Percentiles rank a stretch among this genome's conserved stretches.
phyloP scores from a whole-genome alignment of 2,329 filamentous ascomycete species.

The Ceratocystis alfenasii region DNA sequence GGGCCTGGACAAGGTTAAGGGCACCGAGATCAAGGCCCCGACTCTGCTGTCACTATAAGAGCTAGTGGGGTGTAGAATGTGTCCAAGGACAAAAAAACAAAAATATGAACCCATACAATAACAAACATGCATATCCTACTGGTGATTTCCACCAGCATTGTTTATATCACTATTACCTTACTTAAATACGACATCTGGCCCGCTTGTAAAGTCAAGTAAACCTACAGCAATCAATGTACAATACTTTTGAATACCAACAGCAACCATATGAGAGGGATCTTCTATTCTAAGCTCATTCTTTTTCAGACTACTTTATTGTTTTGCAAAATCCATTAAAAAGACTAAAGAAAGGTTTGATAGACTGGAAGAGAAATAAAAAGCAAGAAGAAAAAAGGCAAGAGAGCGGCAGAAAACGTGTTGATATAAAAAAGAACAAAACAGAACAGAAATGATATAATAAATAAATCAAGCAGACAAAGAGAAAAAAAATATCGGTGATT shows the following conservation, averaged over 20 bases:
- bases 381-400: slow-evolving; percentile 10
- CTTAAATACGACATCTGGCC: background rate
- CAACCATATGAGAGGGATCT: background rate
- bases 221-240: background rate
- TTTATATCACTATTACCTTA: background rate
- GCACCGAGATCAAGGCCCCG: slow-evolving; percentile 42
- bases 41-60: slow-evolving; percentile 32
- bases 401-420: background rate
- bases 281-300: background rate
- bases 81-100: background rate
- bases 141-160: background rate
- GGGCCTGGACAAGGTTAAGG: slow-evolving; percentile 45
- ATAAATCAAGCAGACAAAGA: background rate
- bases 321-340: slow-evolving; percentile 10
- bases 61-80: background rate
- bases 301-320: background rate
- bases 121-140: background rate
- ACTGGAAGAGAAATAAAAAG: slow-evolving; percentile 10
- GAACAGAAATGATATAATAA: slow-evolving; percentile 7
- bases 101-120: background rate
- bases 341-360: slow-evolving; percentile 4
- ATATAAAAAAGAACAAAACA: slow-evolving; percentile 14
- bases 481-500: background rate
- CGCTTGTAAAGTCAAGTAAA: background rate
- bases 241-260: background rate